Conservation (phyloP, 75 land plant genomes). For the Pinus albicaulis region DNA sequence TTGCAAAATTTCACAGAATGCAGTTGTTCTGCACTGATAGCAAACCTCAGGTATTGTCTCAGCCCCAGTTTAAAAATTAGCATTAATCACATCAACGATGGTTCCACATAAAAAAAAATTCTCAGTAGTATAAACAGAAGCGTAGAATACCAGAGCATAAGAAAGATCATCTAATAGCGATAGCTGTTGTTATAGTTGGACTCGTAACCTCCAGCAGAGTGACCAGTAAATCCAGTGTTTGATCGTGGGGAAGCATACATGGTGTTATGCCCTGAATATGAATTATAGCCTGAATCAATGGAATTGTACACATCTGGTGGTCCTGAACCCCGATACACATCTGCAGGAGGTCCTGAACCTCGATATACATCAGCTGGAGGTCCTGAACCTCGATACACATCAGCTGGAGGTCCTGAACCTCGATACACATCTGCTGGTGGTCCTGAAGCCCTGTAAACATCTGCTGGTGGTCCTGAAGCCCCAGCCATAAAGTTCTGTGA, state of each 20-base stretch:
- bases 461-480: constrained; percentile 8
- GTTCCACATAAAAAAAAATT: not conserved
- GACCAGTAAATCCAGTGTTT: not conserved
- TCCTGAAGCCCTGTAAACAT: constrained; percentile 7
- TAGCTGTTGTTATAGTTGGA: constrained; percentile 7
- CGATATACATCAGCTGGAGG: not conserved
- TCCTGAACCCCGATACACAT: no score
- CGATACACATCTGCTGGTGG: not conserved
- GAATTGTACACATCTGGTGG: not conserved
- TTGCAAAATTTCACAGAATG: constrained; percentile 9
- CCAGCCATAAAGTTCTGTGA: constrained; percentile 7
- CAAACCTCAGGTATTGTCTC: not conserved
- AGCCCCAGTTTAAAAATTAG: not conserved
- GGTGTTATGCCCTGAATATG: constrained; percentile 4
- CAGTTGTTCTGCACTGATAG: not conserved
- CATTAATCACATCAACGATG: not conserved
- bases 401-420: constrained; percentile 1
- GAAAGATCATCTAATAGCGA: not conserved
- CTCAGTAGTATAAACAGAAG: not conserved
- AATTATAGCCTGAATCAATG: constrained; percentile 1
- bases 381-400: constrained; percentile 2
- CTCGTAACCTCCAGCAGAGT: constrained; percentile 8
- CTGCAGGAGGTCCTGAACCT: constrained; percentile 6
- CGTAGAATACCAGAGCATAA: not conserved
- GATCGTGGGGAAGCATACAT: constrained; percentile 10